Evolutionary conservation across 441 rosid species (phyloP), one percentile per base, ranked within the genome.

Genomic region (Pelargonium citronellum): DNA sequence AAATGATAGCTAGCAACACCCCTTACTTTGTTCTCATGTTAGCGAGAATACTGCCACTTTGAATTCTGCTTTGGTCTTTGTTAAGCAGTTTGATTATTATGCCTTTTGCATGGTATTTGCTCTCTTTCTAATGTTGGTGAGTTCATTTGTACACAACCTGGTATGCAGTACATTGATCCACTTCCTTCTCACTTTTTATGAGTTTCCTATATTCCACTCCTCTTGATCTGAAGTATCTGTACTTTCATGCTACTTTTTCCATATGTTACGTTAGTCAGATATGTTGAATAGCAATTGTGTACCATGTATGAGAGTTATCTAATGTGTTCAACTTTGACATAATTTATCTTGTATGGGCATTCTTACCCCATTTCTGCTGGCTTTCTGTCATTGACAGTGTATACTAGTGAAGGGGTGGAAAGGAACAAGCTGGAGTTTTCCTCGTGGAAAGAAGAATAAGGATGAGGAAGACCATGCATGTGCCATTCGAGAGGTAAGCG

Each of bases 351-450:
- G 39, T 19, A 22, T 1, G 7, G 62, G 8, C 19, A 46, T 74
- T 66, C 34, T 69, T 44, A 39, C 20, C 17, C 5, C 2, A 7
- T 16, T 64, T 64, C 41, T 72, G 30, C 34, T 70, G 66, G 12
- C 16, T 58, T 67, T 27, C 20, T 82, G 75, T 71, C 53, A 64
- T 76, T 79, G 75, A 71, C 78, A 91, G 99, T 91, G 97, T 80
- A 64, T 95, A 81, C 86, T 95, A 74, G 99, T 92, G 73, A 95
- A 95, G 82, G 99, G 96, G 72, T 92, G 99, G 99, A 95, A 90
- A 87, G 99, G 98, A 67, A 83, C 97, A 2, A 92, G 99, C 83
- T 95, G 99, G 99, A 92, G 98, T 83, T 95, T 95, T 74, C 98
- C 99, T 39, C 92, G 98, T 13, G 98, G 99, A 19, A 95, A 95